These are phyloP conservation scores for Cyclospora cayetanensis DNA, from an alignment of 169 alveolate genomes.

Conservation along the genomic window DNA sequence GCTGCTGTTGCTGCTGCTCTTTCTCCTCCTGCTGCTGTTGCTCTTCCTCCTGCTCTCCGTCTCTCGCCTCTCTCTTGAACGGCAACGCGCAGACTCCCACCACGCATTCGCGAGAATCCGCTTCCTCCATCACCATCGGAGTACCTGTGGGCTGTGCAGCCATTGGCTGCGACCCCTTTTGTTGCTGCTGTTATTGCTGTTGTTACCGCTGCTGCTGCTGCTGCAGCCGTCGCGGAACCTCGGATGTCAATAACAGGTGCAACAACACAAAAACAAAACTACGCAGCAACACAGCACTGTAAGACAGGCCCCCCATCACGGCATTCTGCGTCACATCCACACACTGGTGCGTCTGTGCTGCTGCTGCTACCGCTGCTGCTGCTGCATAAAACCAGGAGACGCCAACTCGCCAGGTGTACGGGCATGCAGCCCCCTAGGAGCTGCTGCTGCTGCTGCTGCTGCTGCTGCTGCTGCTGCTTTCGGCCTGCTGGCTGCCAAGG, in stretches of 20 bases:
- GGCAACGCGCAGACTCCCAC: background rate
- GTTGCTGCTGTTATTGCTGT: background rate
- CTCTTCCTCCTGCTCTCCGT: background rate
- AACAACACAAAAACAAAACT: too few relatives aligned
- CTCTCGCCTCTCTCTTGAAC: background rate
- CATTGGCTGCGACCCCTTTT: background rate
- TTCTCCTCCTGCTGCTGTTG: slow-evolving; percentile 7
- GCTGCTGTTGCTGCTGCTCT: background rate
- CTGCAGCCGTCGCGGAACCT: background rate
- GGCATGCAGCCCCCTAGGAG: background rate
- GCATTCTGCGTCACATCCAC: too few relatives aligned
- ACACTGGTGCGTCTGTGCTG: background rate
- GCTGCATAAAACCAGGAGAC: too few relatives aligned
- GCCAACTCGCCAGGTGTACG: too few relatives aligned
- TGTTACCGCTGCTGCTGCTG: slow-evolving; percentile 12
- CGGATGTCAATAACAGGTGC: too few relatives aligned
- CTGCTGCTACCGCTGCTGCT: slow-evolving; percentile 6
- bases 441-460: background rate
- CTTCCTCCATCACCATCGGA: background rate
- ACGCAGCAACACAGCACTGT: too few relatives aligned
- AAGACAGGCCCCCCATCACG: too few relatives aligned
- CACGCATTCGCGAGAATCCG: background rate
- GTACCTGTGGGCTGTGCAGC: slow-evolving; percentile 27
- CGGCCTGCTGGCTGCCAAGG: too few relatives aligned
- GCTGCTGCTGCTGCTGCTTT: slow-evolving; percentile 25